Evolutionary conservation across 331 rosid species (phyloP).

Genomic region (Acacia concinna): DNA sequence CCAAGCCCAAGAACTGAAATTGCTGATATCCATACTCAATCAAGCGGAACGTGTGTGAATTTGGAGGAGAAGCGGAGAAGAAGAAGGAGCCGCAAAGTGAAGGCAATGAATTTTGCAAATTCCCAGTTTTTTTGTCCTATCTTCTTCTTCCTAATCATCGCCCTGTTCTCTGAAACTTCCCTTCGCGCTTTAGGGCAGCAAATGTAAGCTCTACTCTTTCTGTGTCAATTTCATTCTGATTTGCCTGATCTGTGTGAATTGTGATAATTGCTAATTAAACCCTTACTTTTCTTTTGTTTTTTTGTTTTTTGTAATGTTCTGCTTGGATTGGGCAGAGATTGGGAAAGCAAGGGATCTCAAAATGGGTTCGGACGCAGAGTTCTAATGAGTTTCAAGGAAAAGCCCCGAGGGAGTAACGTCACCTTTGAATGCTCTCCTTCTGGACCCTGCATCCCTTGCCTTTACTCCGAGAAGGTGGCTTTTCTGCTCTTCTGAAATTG

Average conservation of each 20-base stretch:
- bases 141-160: conserved; percentile 30
- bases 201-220: conserved; percentile 44
- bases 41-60: background rate
- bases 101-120: conserved; percentile 43
- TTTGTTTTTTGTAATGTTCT: background rate
- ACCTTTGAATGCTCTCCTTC: conserved; percentile 87
- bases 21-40: background rate
- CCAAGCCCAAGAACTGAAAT: background rate
- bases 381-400: conserved; percentile 73
- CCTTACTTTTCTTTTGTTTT: background rate
- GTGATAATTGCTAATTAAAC: background rate
- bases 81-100: conserved; percentile 14
- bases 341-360: conserved; percentile 34
- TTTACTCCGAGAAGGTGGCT: conserved; percentile 74
- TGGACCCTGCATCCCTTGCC: conserved; percentile 91
- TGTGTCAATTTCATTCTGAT: background rate
- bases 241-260: conserved; percentile 15
- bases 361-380: conserved; percentile 54
- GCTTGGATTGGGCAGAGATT: conserved; percentile 41
- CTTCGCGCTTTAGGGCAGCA: conserved; percentile 39
- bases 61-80: conserved; percentile 24
- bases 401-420: conserved; percentile 61
- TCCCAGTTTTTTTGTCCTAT: conserved; percentile 30
- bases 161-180: conserved; percentile 25
- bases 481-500: conserved; percentile 16